Conservation (phyloP, 345 rosid genomes). For the Luvunga scandens region DNA sequence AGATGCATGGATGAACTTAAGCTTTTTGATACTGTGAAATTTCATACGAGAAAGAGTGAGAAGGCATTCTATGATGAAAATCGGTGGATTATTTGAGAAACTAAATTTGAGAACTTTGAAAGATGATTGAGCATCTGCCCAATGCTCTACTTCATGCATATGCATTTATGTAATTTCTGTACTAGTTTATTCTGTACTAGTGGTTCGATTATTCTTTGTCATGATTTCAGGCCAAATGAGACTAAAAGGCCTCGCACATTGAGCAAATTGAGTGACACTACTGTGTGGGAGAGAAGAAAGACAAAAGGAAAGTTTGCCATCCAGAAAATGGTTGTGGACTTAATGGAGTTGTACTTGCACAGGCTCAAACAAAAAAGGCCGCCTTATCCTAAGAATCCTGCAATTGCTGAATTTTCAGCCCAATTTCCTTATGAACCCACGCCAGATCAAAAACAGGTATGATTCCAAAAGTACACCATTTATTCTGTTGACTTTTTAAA, state of each 20-base stretch:
- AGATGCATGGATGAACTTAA: not conserved
- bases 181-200: not conserved
- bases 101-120: not conserved
- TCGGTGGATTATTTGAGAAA: not conserved
- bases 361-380: conserved; percentile 83
- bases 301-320: conserved; percentile 91
- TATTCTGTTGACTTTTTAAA: not conserved
- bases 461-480: not conserved
- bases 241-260: conserved; percentile 67
- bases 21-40: not conserved
- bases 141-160: not conserved
- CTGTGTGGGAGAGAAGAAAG: conserved; percentile 87
- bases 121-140: not conserved
- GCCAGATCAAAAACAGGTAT: conserved; percentile 84
- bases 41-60: not conserved
- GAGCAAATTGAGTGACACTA: conserved; percentile 83
- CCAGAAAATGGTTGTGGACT: conserved; percentile 96
- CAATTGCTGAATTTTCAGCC: conserved; percentile 61
- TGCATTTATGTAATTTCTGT: not conserved
- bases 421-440: conserved; percentile 85
- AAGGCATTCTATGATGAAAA: not conserved
- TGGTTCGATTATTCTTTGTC: conserved; percentile 16
- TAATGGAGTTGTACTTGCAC: conserved; percentile 93
- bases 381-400: conserved; percentile 69
- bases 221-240: conserved; percentile 71